Evolutionary conservation across 352 stramenopile genomes (phyloP), one percentile per base, ranked within the genome.

Genomic region (Globisporangium carolinianum): DNA sequence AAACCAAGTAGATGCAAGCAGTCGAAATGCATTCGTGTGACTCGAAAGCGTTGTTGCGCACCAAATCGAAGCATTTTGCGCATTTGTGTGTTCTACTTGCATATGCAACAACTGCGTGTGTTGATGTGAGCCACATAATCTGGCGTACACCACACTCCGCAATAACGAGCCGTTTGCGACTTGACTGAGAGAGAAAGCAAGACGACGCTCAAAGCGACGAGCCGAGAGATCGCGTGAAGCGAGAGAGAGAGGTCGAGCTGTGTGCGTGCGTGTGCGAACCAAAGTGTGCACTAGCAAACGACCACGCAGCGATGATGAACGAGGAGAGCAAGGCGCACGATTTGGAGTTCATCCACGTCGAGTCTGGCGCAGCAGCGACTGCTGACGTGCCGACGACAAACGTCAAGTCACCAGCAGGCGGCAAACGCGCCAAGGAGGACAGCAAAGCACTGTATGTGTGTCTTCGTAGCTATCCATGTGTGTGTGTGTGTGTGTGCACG

Each of bases 331-430:
- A 87, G 63, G 63, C 70, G 60, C 62, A 75, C 59, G 72, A 86
- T 36, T 76, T 93, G 36, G 80, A 91, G 72, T 93, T 93, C 68
- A 93, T 93, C 52, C 75, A 70, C 51, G 75, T 90, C 9, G 80
- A 91, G 39, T 11, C 62, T 15, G 57, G 65, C 32, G 54, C 59
- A 3, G 57, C 51, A 17, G 45, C 57, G 8, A 46, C 64, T 11
- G 14, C 49, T 15, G 57, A 50, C 3, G 55, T 57, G 4, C 58
- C 60, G 7, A 7, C 53, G 12, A 51, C 61, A 2, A 61, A 55
- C 48, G 47, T 56, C n/a, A 78, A 75, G 50, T 8, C 58, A 8
- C 9, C 56, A 12, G 48, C 42, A 17, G 64, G 39, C 32, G 61
- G 45, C 36, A 81, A 78, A n/a, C 45, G 45, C 45, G 11, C 45